Conservation (phyloP, 2,329 filamentous ascomycete species). For the Penicillium sp. region DNA sequence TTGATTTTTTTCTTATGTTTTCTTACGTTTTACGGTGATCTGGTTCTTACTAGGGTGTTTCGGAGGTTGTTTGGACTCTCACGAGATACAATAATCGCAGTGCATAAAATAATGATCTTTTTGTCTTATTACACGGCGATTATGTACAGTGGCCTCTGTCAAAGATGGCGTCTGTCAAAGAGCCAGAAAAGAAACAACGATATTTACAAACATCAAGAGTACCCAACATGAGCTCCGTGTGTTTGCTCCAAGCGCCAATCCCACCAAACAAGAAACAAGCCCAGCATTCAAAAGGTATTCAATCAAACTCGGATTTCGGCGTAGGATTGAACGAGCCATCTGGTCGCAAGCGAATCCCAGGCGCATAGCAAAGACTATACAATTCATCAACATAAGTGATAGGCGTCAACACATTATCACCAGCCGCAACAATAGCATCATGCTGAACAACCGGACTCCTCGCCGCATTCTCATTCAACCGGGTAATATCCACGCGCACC, state of each 20-base stretch:
- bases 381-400: conserved; percentile 50
- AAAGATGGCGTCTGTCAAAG: not conserved
- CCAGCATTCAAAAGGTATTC: not conserved
- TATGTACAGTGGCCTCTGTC: not conserved
- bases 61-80: not conserved
- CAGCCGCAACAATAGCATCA: conserved; percentile 28
- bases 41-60: not conserved
- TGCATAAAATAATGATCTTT: not conserved
- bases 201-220: not conserved
- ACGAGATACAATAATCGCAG: not conserved
- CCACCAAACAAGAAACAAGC: not conserved
- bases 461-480: conserved; percentile 22
- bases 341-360: conserved; percentile 28
- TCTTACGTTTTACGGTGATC: not conserved
- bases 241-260: not conserved
- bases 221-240: not conserved
- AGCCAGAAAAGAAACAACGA: not conserved
- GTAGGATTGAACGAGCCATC: conserved; percentile 18
- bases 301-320: conserved; percentile 1
- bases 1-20: not conserved
- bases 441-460: conserved; percentile 19
- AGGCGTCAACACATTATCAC: conserved; percentile 22
- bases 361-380: conserved; percentile 38
- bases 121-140: not conserved
- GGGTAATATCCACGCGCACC: conserved; percentile 55